A percentile compares a stretch with the other conserved stretches of the same genome.
Evolutionary conservation across 2,329 filamentous ascomycete genomes (phyloP).

Genomic region (Scedosporium boydii): DNA sequence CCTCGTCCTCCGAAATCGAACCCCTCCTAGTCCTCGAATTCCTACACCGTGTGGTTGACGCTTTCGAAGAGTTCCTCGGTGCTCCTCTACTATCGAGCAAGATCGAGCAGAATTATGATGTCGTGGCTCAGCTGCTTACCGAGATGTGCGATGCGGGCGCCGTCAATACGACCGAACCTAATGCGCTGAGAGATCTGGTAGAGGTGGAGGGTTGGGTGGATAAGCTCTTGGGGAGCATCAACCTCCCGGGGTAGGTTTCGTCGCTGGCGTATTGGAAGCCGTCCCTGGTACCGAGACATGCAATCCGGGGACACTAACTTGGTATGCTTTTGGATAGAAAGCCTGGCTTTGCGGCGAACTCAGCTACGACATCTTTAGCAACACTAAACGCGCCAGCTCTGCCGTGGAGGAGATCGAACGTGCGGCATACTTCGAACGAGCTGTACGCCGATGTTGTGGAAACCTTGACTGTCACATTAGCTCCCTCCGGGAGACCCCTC

Average conservation of each 20-base stretch:
- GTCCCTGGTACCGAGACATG: not conserved
- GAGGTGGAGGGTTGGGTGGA: constrained; percentile 87
- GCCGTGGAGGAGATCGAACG: constrained; percentile 85
- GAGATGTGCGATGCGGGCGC: constrained; percentile 95
- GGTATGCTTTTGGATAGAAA: constrained; percentile 22
- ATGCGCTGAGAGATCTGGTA: constrained; percentile 82
- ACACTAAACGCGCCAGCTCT: constrained; percentile 46
- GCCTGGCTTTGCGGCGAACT: constrained; percentile 26
- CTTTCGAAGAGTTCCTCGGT: constrained; percentile 88
- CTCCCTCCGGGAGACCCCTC: constrained; percentile 80
- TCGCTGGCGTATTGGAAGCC: not conserved
- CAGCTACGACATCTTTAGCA: constrained; percentile 29
- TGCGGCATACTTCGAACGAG: constrained; percentile 93
- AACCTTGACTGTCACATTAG: constrained; percentile 75
- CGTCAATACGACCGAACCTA: constrained; percentile 85
- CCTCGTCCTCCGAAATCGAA: constrained; percentile 77
- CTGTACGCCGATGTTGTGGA: constrained; percentile 95
- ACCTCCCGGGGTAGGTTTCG: constrained; percentile 56
- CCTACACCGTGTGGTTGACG: constrained; percentile 84
- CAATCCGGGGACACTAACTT: not conserved
- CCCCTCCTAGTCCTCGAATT: constrained; percentile 89
- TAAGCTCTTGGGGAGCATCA: constrained; percentile 80
- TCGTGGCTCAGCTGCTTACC: constrained; percentile 81
- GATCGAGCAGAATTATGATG: constrained; percentile 84
- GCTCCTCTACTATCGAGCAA: constrained; percentile 76